Conservation (phyloP, 495 filamentous ascomycete genomes). For the Xylona heveae region DNA sequence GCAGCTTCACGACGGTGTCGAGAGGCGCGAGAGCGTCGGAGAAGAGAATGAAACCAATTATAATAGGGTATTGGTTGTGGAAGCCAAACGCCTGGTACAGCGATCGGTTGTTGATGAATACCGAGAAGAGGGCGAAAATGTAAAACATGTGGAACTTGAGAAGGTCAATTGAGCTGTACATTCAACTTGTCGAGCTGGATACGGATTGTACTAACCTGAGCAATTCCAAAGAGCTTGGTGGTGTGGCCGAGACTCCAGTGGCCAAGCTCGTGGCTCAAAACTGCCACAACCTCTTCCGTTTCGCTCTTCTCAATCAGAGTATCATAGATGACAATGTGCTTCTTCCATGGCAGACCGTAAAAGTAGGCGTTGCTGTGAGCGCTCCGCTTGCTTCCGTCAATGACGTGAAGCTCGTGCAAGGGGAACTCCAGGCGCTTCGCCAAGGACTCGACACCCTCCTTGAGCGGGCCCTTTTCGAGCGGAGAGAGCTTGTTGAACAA, state of each 20-base stretch:
- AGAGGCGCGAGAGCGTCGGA: slow-evolving; percentile 81
- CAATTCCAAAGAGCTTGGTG: slow-evolving; percentile 73
- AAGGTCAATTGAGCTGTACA: slow-evolving; percentile 5
- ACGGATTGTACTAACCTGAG: slow-evolving; percentile 40
- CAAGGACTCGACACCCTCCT: slow-evolving; percentile 69
- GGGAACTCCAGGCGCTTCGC: slow-evolving; percentile 79
- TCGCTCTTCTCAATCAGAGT: slow-evolving; percentile 90
- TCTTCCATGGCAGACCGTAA: slow-evolving; percentile 96
- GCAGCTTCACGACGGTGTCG: slow-evolving; percentile 75
- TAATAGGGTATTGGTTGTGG: slow-evolving; percentile 62
- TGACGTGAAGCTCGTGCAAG: slow-evolving; percentile 74
- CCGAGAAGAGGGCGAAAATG: slow-evolving; percentile 87
- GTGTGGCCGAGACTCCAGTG: slow-evolving; percentile 95
- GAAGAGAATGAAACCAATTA: slow-evolving; percentile 92
- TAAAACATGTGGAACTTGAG: slow-evolving; percentile 72
- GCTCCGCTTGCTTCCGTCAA: slow-evolving; percentile 92
- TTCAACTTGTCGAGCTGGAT: slow-evolving; percentile 11
- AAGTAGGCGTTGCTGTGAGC: slow-evolving; percentile 98
- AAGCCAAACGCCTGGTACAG: slow-evolving; percentile 87
- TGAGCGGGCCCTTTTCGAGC: slow-evolving; percentile 65
- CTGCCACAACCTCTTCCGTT: slow-evolving; percentile 78
- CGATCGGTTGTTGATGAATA: slow-evolving; percentile 88
- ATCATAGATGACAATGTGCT: slow-evolving; percentile 98
- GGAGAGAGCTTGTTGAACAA: slow-evolving; percentile 97
- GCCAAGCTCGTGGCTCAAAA: slow-evolving; percentile 85